These are phyloP conservation scores for Lasiodiplodia theobromae DNA, from an alignment of 2,329 filamentous ascomycete species.

Conservation along the genomic window DNA sequence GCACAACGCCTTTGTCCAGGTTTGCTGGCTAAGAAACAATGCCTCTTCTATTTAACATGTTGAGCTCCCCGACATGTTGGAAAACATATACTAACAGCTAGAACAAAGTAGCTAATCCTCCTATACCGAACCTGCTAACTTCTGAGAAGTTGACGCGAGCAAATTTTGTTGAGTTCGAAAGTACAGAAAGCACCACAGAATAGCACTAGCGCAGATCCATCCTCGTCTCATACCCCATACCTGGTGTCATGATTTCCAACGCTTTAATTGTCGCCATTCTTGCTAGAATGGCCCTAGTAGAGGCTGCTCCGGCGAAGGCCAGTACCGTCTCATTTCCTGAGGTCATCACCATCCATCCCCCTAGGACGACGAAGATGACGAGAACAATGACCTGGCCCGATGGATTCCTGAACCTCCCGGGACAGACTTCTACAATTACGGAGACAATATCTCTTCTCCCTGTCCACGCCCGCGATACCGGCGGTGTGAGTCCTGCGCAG, in stretches of 20 bases:
- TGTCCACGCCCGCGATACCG: constrained; percentile 2
- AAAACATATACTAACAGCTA: not conserved
- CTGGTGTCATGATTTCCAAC: not conserved
- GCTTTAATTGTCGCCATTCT: constrained; percentile 7
- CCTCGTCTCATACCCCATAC: no score
- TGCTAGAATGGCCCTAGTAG: constrained; percentile 1
- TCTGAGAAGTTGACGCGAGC: not conserved
- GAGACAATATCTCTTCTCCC: not conserved
- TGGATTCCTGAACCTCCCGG: not conserved
- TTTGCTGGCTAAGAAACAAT: not conserved
- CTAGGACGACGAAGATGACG: not conserved
- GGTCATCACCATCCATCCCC: constrained; percentile 4
- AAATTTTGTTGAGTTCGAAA: not conserved
- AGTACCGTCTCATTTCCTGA: not conserved
- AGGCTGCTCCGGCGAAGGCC: constrained; percentile 1
- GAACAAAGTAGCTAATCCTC: no score
- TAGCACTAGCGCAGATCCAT: no score
- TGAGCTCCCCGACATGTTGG: not conserved
- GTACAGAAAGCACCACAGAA: no score
- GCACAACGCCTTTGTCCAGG: not conserved
- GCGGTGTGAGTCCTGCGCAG: not conserved
- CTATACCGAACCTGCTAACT: not conserved
- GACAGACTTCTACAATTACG: not conserved
- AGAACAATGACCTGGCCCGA: constrained; percentile 1
- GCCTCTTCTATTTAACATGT: not conserved